Conservation (phyloP, 2,329 filamentous ascomycete species). For the Nothomitra cinnamomea region DNA sequence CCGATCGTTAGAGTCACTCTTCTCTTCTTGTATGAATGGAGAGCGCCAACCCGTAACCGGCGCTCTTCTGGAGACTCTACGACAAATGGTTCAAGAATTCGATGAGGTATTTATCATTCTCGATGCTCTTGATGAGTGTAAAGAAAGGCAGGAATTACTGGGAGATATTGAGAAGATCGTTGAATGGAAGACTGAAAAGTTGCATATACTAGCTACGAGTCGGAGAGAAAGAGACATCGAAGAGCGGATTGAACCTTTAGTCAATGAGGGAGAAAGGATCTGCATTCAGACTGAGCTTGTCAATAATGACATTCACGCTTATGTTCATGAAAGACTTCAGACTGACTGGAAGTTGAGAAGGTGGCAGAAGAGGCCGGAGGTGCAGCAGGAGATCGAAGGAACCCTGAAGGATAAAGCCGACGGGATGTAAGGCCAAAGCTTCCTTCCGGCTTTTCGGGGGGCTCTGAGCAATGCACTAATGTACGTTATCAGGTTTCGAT, state of each 20-base stretch:
- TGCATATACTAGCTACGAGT: conserved; percentile 5
- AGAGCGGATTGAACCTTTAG: background rate
- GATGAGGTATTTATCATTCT: conserved; percentile 14
- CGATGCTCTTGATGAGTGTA: conserved; percentile 20
- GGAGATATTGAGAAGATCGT: background rate
- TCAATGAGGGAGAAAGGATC: background rate
- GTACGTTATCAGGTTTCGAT: conserved; percentile 10
- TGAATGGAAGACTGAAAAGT: background rate
- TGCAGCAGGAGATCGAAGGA: conserved; percentile 7
- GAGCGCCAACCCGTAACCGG: background rate
- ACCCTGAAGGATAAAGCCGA: conserved; percentile 5
- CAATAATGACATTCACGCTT: conserved; percentile 5
- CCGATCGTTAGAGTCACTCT: background rate
- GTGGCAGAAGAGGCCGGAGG: background rate
- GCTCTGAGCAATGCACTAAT: background rate
- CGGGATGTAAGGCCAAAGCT: conserved; percentile 6
- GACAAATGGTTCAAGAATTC: background rate
- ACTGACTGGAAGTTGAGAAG: conserved; percentile 5
- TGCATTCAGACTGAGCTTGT: conserved; percentile 2
- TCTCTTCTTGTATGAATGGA: background rate
- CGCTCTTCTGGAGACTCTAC: background rate
- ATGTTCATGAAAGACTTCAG: conserved; percentile 1
- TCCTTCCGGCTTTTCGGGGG: background rate
- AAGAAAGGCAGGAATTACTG: conserved; percentile 3
- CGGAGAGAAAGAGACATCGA: conserved; percentile 4